Percentiles rank a stretch among this genome's conserved stretches.
Evolutionary conservation across 2,329 filamentous ascomycete genomes (phyloP).

Genomic region (Colletotrichum simmondsii): DNA sequence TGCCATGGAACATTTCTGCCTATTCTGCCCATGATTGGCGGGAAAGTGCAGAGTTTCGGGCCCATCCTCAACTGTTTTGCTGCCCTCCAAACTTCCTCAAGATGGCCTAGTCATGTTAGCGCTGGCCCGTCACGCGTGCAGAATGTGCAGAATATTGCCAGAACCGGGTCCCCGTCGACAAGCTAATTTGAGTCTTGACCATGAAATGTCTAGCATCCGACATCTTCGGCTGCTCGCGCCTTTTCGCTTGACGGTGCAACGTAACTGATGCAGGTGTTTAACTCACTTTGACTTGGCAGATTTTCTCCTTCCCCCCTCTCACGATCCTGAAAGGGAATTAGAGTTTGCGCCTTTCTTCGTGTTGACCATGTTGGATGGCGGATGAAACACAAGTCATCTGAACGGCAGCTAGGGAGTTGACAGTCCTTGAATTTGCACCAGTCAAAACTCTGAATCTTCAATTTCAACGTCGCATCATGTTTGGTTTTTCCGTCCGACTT

Average conservation of each 20-base stretch:
- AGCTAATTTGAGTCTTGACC: neutral
- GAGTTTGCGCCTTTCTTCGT: constrained; percentile 4
- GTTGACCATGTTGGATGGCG: neutral
- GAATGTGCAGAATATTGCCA: neutral
- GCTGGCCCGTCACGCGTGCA: neutral
- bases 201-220: neutral
- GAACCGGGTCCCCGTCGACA: neutral
- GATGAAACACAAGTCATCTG: constrained; percentile 16
- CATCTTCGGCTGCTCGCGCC: neutral
- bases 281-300: neutral
- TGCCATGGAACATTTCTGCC: neutral
- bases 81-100: neutral
- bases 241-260: neutral
- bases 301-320: neutral
- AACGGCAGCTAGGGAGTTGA: neutral
- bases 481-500: neutral
- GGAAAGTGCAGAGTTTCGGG: neutral
- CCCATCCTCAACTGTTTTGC: neutral
- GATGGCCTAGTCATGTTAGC: too few species aligned
- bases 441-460: constrained; percentile 10
- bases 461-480: constrained; percentile 10
- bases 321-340: neutral
- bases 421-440: constrained; percentile 19
- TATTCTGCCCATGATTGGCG: neutral
- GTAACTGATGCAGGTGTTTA: neutral